Base-by-base conservation (phyloP, 306 rosid species). In the Datisca glomerata region DNA sequence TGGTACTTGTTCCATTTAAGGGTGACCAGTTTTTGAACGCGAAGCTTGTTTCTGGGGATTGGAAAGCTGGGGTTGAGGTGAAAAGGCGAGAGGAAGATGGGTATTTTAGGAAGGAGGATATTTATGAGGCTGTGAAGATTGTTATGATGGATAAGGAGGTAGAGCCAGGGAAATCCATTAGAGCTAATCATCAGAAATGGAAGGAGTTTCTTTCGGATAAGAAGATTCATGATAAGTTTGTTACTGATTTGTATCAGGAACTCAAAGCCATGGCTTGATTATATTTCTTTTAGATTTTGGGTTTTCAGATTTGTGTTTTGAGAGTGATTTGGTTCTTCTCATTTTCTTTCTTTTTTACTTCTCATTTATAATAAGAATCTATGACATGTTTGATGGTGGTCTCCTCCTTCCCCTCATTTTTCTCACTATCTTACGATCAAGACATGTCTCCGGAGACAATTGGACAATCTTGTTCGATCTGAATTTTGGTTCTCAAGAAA, bases 1-100 rank as follows among this genome's bases (percentile, higher is more conserved):
- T 74, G 33, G 74, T 70, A 41, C 21, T 74, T 18, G 43, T 70
- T 40, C 77, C 82, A 13, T 43, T 61, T 6, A 70, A 70, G 16
- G 71, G 66, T 17, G 78, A 74, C 41, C 74, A 74, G 53, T 58
- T 70, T 47, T 50, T 70, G 38, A 74, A 70, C 20, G 45, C 82
- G 2, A 74, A 52, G 60, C 71, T 70, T 7, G 15, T 70, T 3
- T 55, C 59, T 0, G 12, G 27, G 1, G 68, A 70, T 36, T 31
- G 63, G 39, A 17, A 47, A 40, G 53, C 43, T 20, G 82, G 74
- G 9, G 59, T 74, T 0, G 71, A 65, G 51, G 74, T 74, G 12
- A 50, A 55, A 24, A 62, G 71, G 47, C 65, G 54, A 4, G 71
- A 61, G 0, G 60, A 62, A 7, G 69, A 74, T 58, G 82, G 78